Evolutionary conservation across 2,329 filamentous ascomycete genomes (phyloP).

Genomic region (Bipolaris sorokiniana): DNA sequence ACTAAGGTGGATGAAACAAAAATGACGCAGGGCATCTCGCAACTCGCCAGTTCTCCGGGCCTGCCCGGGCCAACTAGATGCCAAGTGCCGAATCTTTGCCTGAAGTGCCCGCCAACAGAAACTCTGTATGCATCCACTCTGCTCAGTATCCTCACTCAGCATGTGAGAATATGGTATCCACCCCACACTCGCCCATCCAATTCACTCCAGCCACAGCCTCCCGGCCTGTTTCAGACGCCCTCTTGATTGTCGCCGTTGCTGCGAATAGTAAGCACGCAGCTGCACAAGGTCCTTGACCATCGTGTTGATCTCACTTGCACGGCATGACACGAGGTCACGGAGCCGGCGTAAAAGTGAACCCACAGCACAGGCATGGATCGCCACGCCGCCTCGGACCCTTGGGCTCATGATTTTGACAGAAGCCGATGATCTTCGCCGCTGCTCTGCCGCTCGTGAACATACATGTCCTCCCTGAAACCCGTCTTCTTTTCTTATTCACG

Average conservation of each 20-base stretch:
- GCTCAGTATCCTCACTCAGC: neutral
- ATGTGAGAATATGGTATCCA: neutral
- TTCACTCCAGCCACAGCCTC: neutral
- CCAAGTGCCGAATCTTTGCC: too few species aligned
- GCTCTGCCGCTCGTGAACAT: constrained; percentile 13
- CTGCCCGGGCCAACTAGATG: too few species aligned
- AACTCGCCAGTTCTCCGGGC: too few species aligned
- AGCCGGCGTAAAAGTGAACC: constrained; percentile 12
- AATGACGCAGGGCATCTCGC: constrained; percentile 7
- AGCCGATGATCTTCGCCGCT: constrained; percentile 29
- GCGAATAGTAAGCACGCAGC: neutral
- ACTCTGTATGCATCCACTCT: too few species aligned
- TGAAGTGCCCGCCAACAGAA: too few species aligned
- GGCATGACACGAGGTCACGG: constrained; percentile 14
- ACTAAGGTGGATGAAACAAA: constrained; percentile 7
- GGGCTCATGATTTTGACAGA: constrained; percentile 24
- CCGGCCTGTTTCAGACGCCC: neutral
- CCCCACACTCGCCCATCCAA: neutral
- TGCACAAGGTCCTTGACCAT: neutral
- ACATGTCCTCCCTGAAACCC: constrained; percentile 13
- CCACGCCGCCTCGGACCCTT: constrained; percentile 24
- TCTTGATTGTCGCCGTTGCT: neutral
- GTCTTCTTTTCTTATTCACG: constrained; percentile 14
- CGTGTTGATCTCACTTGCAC: constrained; percentile 7
- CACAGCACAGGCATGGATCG: constrained; percentile 33